phyloP scores from a whole-genome alignment of 495 filamentous ascomycete genomes.

The Ramalina intermedia region DNA sequence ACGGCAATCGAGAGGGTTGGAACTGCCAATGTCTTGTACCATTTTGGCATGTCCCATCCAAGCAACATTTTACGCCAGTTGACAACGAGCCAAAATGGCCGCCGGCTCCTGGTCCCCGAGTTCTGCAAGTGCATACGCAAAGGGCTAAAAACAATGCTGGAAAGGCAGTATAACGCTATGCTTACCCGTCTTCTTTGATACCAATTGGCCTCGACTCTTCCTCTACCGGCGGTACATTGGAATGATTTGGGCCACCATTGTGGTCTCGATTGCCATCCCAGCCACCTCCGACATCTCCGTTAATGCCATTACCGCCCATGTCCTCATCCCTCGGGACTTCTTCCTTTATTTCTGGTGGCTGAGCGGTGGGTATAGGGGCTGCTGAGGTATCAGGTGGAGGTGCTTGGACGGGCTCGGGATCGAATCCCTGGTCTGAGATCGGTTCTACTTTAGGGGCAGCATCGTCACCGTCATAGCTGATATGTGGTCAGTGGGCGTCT shows the following conservation, averaged over 20 bases:
- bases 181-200: conserved; percentile 99
- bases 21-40: too few species aligned
- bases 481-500: conserved; percentile 8
- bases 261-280: conserved; percentile 19
- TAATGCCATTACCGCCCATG: conserved; percentile 24
- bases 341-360: background rate
- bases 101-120: too few species aligned
- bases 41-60: too few species aligned
- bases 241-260: conserved; percentile 34
- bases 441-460: conserved; percentile 20
- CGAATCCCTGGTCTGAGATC: conserved; percentile 1
- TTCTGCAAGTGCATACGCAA: background rate
- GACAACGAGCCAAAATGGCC: too few species aligned
- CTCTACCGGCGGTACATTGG: conserved; percentile 36
- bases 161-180: conserved; percentile 16
- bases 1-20: too few species aligned
- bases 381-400: background rate
- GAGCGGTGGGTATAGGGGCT: background rate
- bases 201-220: conserved; percentile 40
- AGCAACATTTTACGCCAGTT: too few species aligned
- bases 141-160: conserved; percentile 9
- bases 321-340: conserved; percentile 21
- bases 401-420: background rate
- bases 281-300: conserved; percentile 18
- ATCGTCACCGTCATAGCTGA: conserved; percentile 82